phyloP scores from a whole-genome alignment of 768 basidiomycete genomes.

The Kwoniella bestiolae region DNA sequence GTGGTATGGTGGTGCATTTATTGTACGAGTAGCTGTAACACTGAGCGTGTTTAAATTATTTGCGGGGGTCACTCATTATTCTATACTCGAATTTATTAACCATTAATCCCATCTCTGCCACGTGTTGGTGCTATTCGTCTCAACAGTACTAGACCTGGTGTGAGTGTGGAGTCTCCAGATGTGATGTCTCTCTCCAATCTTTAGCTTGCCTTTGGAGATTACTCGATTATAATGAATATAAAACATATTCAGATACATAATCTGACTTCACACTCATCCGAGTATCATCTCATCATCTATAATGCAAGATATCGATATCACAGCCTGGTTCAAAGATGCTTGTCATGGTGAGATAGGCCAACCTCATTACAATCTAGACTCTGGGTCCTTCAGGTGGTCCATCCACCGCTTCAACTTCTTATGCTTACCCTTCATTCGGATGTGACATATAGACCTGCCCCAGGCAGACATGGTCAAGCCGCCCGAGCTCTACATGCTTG shows the following conservation, averaged over 20 bases:
- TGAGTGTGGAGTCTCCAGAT: not conserved
- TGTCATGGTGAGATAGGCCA: conserved; percentile 8
- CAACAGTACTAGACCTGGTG: not conserved
- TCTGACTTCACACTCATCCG: no score
- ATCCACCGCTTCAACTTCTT: not conserved
- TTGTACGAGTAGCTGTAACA: not conserved
- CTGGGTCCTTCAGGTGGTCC: no score
- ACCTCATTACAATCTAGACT: no score
- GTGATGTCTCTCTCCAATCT: not conserved
- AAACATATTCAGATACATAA: no score
- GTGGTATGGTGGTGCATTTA: conserved; percentile 1
- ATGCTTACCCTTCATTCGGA: not conserved
- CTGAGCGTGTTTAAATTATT: not conserved
- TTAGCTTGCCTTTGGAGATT: no score
- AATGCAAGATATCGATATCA: conserved; percentile 41
- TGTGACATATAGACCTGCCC: conserved; percentile 64
- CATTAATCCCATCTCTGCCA: not conserved
- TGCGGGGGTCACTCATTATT: not conserved
- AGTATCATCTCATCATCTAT: not conserved
- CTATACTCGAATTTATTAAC: not conserved
- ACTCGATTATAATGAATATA: no score
- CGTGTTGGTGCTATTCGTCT: not conserved
- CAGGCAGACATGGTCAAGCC: conserved; percentile 69
- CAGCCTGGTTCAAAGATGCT: conserved; percentile 20
- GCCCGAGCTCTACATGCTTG: conserved; percentile 73